A percentile compares a stretch with the other conserved stretches of the same genome.
These are phyloP conservation scores for Sedum album DNA, from an alignment of 164 flowering plant species.

Conservation along the genomic window DNA sequence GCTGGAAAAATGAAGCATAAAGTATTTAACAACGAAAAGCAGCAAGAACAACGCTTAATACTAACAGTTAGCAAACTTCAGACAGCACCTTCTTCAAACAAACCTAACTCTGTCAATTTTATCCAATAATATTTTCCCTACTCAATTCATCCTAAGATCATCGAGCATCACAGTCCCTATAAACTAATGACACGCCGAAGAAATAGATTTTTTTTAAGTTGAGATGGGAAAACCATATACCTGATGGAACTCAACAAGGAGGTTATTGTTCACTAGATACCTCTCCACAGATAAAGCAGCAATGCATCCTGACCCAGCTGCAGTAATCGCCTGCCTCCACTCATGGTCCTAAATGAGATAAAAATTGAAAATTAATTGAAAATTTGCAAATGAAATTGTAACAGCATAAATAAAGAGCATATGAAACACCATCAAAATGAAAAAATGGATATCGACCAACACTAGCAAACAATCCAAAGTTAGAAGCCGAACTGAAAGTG, in stretches of 20 bases:
- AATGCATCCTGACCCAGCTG: conserved; percentile 97
- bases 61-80: neutral
- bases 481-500: neutral
- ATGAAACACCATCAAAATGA: neutral
- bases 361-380: too few species aligned
- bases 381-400: neutral
- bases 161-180: too few species aligned
- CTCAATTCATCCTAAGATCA: too few species aligned
- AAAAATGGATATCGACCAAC: neutral
- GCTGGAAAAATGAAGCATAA: conserved; percentile 33
- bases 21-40: conserved; percentile 5
- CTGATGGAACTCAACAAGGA: conserved; percentile 95
- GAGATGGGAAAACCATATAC: too few species aligned
- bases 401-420: neutral
- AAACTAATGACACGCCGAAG: too few species aligned
- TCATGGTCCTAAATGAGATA: conserved; percentile 64
- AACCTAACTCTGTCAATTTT: neutral
- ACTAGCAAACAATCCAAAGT: neutral
- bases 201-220: too few species aligned
- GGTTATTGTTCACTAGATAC: conserved; percentile 71
- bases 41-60: neutral
- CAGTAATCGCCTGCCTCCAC: conserved; percentile 99
- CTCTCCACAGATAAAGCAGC: conserved; percentile 97
- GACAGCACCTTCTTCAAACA: neutral
- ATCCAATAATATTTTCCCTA: neutral